Base-by-base conservation (phyloP, 768 basidiomycete genomes). In the Naganishia friedmannii region DNA sequence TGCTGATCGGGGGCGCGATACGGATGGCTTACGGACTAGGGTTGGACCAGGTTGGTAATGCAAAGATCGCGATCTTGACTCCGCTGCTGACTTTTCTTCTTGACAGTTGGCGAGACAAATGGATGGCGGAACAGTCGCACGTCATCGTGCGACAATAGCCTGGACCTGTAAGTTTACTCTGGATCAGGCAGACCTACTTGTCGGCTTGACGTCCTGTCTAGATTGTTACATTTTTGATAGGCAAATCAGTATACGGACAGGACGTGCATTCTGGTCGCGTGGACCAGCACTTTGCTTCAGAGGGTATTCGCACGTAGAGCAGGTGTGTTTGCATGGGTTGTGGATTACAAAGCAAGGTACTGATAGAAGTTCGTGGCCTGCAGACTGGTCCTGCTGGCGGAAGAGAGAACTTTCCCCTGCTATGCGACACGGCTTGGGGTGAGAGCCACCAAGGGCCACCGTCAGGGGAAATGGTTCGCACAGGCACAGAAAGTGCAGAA, bases 161-260 rank as follows among this genome's bases (percentile, higher is more conserved):
- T 80, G 76, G 76, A 80, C 79, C 1, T 78, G 37, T 78, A 75
- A 73, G 78, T 74, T 72, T 39, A 63, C 73, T 60, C 31, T 23
- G 53, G 19, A 17, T 42, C 29, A n/a, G 19, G 57, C 10, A 39
- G n/a, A 28, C 17, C 15, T 26, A 60, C 21, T 32, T 34, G 15
- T 31, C 26, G 42, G 29, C 34, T 26, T 23, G 15, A 37, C 39
- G 42, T 13, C n/a, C 56, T 66, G 32, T 58, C 6, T 67, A 79
- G 77, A 80, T 68, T 77, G 77, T 65, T 80, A 80, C 66, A 72
- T 80, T 17, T 80, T 78, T 32, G 79, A 80, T 51, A 65, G 79
- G 51, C 79, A 80, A 73, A 67, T 69, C 53, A 69, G 76, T 68
- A 74, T 78, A 28, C 72, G 78, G 39, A 79, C 78, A 55, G 78